These are phyloP conservation scores for Clonostachys solani DNA, from an alignment of 2,329 filamentous ascomycete genomes.

Conservation along the genomic window DNA sequence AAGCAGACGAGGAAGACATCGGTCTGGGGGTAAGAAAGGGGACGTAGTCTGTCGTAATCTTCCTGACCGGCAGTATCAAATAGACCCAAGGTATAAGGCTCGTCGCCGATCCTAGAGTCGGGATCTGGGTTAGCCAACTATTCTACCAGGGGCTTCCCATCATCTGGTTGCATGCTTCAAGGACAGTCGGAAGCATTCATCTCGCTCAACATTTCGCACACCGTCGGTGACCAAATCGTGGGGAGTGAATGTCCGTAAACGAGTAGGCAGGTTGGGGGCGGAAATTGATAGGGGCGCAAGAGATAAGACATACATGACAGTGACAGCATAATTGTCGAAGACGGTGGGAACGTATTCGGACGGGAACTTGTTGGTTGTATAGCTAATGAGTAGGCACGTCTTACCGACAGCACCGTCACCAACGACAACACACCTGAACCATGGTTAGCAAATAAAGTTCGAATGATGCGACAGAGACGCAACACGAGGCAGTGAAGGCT, in stretches of 20 bases:
- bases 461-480: background rate
- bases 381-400: constrained; percentile 97
- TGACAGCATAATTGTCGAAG: constrained; percentile 99
- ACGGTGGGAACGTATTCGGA: constrained; percentile 99
- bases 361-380: constrained; percentile 99
- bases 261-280: too few relatives aligned
- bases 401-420: constrained; percentile 99
- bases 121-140: too few relatives aligned
- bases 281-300: too few relatives aligned
- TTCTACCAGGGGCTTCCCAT: too few relatives aligned
- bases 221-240: too few relatives aligned
- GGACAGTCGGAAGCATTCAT: constrained; percentile 8
- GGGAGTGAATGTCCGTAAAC: too few relatives aligned
- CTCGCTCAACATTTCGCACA: background rate
- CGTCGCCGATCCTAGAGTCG: constrained; percentile 83
- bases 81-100: constrained; percentile 93
- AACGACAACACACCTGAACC: constrained; percentile 87
- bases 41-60: constrained; percentile 96
- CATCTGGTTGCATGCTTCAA: background rate
- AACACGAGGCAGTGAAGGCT: background rate
- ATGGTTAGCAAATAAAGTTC: constrained; percentile 10
- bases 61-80: constrained; percentile 99
- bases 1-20: constrained; percentile 99
- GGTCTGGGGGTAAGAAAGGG: constrained; percentile 95
- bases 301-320: constrained; percentile 71